Conservation (phyloP, 1,284 basidiomycete genomes). For the Rugosomyces carneus region DNA sequence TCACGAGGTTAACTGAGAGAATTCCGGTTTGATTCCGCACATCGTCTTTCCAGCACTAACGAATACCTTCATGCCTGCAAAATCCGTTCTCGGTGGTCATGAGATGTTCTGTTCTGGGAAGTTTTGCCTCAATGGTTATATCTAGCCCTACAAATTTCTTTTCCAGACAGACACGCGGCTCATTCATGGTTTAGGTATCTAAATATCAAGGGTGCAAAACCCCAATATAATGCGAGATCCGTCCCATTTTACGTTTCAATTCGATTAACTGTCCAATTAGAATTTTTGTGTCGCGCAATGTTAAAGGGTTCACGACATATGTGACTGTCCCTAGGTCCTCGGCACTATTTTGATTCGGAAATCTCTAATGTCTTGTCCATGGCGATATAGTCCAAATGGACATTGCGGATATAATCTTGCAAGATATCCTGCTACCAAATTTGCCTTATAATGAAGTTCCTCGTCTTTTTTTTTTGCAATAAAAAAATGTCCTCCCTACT, state of each 20-base stretch:
- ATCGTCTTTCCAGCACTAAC: too few relatives aligned
- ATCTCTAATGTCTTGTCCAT: neutral
- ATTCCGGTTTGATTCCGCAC: slow-evolving; percentile 11
- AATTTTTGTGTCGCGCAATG: neutral
- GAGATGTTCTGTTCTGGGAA: neutral
- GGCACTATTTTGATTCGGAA: neutral
- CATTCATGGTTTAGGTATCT: neutral
- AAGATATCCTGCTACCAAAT: neutral
- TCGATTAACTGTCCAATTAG: neutral
- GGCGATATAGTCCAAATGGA: neutral
- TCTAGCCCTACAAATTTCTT: neutral
- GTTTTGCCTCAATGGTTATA: neutral
- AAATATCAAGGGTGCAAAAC: slow-evolving; percentile 6
- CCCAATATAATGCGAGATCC: slow-evolving; percentile 2
- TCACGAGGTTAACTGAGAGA: neutral
- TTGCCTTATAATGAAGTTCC: neutral
- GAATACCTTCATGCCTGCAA: neutral
- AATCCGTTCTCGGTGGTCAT: neutral
- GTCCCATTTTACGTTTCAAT: slow-evolving; percentile 11
- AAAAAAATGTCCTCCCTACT: slow-evolving; percentile 26
- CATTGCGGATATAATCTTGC: neutral
- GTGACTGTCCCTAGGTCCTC: neutral
- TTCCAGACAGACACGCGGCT: slow-evolving; percentile 1
- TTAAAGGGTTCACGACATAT: neutral
- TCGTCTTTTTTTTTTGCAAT: neutral